Evolutionary conservation across 2,329 filamentous ascomycete species (phyloP).

Genomic region (Phialophora chinensis): DNA sequence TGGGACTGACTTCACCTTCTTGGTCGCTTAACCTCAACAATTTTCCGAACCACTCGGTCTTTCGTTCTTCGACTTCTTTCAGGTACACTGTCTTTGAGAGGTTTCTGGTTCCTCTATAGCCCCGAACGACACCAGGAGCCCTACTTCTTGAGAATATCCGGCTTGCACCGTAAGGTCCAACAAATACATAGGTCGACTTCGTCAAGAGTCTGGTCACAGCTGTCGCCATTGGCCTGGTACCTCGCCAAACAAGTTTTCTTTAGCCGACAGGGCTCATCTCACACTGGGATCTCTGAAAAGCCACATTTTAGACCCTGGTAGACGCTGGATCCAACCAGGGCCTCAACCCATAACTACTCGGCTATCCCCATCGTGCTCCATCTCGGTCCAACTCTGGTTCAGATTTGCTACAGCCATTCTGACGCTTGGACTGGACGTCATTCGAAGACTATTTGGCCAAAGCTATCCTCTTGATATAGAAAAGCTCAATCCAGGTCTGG

Average conservation of each 20-base stretch:
- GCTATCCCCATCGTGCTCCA: slow-evolving; percentile 25
- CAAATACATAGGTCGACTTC: slow-evolving; percentile 17
- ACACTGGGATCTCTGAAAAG: slow-evolving; percentile 29
- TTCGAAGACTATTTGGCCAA: slow-evolving; percentile 25
- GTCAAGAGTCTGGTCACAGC: slow-evolving; percentile 20
- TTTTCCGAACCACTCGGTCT: slow-evolving; percentile 26
- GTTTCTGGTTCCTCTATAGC: slow-evolving; percentile 6
- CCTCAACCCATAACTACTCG: slow-evolving; percentile 32
- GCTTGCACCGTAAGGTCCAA: slow-evolving; percentile 18
- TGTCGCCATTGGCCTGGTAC: slow-evolving; percentile 12
- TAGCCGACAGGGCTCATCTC: slow-evolving; percentile 24
- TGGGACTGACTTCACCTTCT: slow-evolving; percentile 16
- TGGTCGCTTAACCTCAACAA: slow-evolving; percentile 20
- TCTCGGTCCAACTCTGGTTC: slow-evolving; percentile 23
- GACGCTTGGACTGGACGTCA: slow-evolving; percentile 28
- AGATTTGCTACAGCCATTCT: slow-evolving; percentile 21
- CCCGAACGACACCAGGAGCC: slow-evolving; percentile 7
- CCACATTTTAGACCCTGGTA: slow-evolving; percentile 33
- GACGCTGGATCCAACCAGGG: slow-evolving; percentile 27
- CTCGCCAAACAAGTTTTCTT: slow-evolving; percentile 22
- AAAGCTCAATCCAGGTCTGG: slow-evolving; percentile 9
- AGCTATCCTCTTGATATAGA: slow-evolving; percentile 25
- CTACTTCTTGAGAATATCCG: slow-evolving; percentile 19
- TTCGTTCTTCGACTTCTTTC: slow-evolving; percentile 12
- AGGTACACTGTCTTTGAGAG: slow-evolving; percentile 15